Conservation (phyloP, 805 yeast species). For the Candida glaebosa region DNA sequence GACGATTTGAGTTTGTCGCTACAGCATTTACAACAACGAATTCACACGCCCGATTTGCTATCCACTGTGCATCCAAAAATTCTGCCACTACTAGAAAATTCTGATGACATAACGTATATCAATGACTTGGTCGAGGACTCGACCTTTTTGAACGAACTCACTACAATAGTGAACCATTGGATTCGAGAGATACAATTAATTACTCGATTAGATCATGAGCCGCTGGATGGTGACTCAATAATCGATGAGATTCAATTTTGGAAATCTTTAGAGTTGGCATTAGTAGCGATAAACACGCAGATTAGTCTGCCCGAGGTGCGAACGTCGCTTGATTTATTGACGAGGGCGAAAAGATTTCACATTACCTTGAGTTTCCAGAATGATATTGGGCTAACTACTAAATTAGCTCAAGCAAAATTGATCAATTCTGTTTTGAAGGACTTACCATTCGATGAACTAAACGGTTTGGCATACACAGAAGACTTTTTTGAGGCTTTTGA, state of each 20-base stretch:
- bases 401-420: slow-evolving; percentile 46
- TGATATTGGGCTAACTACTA: slow-evolving; percentile 64
- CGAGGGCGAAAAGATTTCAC: slow-evolving; percentile 73
- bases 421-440: slow-evolving; percentile 65
- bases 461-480: slow-evolving; percentile 14
- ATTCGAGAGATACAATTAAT: slow-evolving; percentile 57
- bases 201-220: slow-evolving; percentile 50
- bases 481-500: slow-evolving; percentile 41
- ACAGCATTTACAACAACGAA: slow-evolving; percentile 62
- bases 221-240: slow-evolving; percentile 49
- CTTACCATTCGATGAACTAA: slow-evolving; percentile 61
- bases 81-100: slow-evolving; percentile 6
- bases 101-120: neutral
- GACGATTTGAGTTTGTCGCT: slow-evolving; percentile 66
- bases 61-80: slow-evolving; percentile 51
- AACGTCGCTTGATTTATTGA: slow-evolving; percentile 57
- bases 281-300: slow-evolving; percentile 56
- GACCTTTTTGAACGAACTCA: slow-evolving; percentile 62
- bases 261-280: slow-evolving; percentile 64
- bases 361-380: slow-evolving; percentile 69
- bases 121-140: slow-evolving; percentile 43
- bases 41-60: slow-evolving; percentile 64
- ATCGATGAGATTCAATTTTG: slow-evolving; percentile 74
- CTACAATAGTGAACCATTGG: slow-evolving; percentile 72
- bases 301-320: slow-evolving; percentile 50